Base-by-base conservation (phyloP, 2,329 filamentous ascomycete species). In the Scedosporium dehoogii region DNA sequence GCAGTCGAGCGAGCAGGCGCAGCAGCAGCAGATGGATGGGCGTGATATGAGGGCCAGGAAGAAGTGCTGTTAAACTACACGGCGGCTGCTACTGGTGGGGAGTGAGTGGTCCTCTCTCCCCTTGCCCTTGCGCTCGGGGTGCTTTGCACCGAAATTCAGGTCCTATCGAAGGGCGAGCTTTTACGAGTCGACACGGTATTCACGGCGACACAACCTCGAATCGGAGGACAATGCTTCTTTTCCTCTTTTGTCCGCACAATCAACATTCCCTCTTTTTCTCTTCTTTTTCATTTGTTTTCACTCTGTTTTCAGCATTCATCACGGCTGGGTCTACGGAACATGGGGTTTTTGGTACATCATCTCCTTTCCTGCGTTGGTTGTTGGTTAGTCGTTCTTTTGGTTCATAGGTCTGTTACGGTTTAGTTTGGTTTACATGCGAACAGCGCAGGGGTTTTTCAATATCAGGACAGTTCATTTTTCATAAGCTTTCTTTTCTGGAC, bases 41-140 rank as follows among this genome's bases (percentile, higher is more conserved):
- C 67, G 66, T 12, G 67, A 62, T 4, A 58, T 62, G 12, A 68
- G 64, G 12, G 65, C 65, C 62, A 67, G 67, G 62, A 65, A 62
- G 4, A 67, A 65, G 66, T 73, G 69, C 51, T 72, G 70, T 61
- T 72, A 61, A 69, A 44, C 23, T 51, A 21, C 59, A 42, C 21
- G 33, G 25, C 44, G 6, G 16, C 21, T 16, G 9, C 29, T 33
- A 9, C 6, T 9, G 29, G 29, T 33, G 29, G 29, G 6, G 29
- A 6, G 29, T 9, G 29, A 33, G 29, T 6, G 27, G 6, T 4
- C 4, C 1, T 4, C 33, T 33, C 29, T 33, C 9, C 33, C 33
- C 33, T 38, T 12, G 33, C 14, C 4, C 14, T 10, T 38, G 12
- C 33, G 33, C 10, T 38, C 33, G 10, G 33, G 33, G 10, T 38